phyloP scores from a whole-genome alignment of 352 stramenopile species.

The Pythium apleroticum region DNA sequence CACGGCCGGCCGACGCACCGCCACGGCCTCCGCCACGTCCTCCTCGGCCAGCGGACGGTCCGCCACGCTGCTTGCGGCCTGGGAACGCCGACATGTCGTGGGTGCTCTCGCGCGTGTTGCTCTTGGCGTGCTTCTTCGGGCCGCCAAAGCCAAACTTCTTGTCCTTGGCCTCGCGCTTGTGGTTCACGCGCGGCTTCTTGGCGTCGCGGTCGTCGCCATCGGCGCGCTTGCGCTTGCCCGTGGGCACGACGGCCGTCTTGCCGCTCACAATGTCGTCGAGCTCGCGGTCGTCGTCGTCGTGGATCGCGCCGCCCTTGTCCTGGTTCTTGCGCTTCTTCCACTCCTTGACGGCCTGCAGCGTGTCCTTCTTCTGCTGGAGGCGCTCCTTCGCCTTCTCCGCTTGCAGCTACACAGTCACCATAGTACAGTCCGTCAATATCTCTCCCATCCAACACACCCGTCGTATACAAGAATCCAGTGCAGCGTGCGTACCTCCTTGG shows the following conservation, averaged over 20 bases:
- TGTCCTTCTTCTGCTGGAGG: slow-evolving; percentile 86
- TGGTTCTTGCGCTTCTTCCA: slow-evolving; percentile 87
- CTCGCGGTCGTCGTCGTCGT: slow-evolving; percentile 66
- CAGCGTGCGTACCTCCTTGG: slow-evolving; percentile 89
- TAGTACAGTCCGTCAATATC: neutral
- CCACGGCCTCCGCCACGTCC: neutral
- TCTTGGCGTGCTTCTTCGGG: slow-evolving; percentile 73
- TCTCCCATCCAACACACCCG: neutral
- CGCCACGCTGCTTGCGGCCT: slow-evolving; percentile 29
- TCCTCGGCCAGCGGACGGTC: neutral
- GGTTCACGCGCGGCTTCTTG: slow-evolving; percentile 78
- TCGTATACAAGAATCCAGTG: too few relatives aligned
- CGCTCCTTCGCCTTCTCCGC: slow-evolving; percentile 84
- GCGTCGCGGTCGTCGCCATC: slow-evolving; percentile 24
- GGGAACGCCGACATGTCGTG: slow-evolving; percentile 79
- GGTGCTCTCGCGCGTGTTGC: slow-evolving; percentile 79
- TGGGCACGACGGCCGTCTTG: slow-evolving; percentile 44
- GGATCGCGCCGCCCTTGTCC: slow-evolving; percentile 56
- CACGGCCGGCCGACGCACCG: neutral
- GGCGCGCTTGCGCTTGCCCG: slow-evolving; percentile 48
- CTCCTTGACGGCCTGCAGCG: slow-evolving; percentile 84
- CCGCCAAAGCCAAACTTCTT: slow-evolving; percentile 87
- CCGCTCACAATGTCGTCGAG: slow-evolving; percentile 64
- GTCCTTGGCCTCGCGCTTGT: slow-evolving; percentile 65
- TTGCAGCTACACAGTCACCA: slow-evolving; percentile 35